phyloP scores from a whole-genome alignment of 192 early-diverging fungal species.

The Backusella morwellensis region DNA sequence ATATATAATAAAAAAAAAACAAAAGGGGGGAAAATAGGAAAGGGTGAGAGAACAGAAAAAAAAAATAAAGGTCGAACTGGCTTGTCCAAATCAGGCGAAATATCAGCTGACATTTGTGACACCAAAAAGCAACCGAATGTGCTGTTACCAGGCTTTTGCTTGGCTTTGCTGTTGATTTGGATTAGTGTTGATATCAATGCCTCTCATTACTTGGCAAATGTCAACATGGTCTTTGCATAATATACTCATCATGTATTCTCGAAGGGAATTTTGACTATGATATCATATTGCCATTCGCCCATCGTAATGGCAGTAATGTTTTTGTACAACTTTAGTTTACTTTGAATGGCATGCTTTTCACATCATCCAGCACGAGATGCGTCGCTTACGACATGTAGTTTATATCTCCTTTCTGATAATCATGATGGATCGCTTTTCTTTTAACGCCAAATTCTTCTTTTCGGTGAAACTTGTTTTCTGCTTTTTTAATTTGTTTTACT shows the following conservation, averaged over 20 bases:
- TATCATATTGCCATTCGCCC: not conserved
- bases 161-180: not conserved
- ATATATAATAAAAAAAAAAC: not conserved
- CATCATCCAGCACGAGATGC: no score
- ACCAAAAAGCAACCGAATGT: not conserved
- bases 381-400: no score
- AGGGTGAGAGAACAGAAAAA: not conserved
- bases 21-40: slow-evolving; percentile 5
- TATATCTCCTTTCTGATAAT: no score
- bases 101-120: not conserved
- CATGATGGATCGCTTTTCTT: no score
- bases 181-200: not conserved
- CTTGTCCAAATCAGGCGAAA: not conserved
- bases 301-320: not conserved
- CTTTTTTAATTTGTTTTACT: no score
- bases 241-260: no score
- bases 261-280: not conserved
- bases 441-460: no score
- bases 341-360: no score
- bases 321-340: not conserved
- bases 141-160: not conserved
- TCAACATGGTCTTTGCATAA: not conserved
- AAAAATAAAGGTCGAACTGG: not conserved
- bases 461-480: no score
- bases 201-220: not conserved